Evolutionary conservation across 139 green algal genomes (phyloP).

Genomic region (Picochlorum sp.): DNA sequence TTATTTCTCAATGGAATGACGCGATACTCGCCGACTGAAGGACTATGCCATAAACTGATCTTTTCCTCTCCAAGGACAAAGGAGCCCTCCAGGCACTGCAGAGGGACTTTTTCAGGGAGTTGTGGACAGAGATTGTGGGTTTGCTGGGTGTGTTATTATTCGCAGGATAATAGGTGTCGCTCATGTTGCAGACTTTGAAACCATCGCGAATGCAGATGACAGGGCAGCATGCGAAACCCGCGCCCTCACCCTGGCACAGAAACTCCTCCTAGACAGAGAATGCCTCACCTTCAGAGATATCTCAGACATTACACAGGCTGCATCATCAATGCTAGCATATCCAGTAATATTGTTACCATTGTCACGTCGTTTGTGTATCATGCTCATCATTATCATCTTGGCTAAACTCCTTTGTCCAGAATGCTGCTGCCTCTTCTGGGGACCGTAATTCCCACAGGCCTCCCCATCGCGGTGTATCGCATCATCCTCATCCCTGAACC

Average conservation of each 20-base stretch:
- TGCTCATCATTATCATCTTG: too few relatives aligned
- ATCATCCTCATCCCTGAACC: conserved; percentile 19
- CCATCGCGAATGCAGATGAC: conserved; percentile 51
- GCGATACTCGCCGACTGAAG: conserved; percentile 12
- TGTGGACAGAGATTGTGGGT: conserved; percentile 62
- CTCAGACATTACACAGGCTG: too few relatives aligned
- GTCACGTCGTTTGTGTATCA: too few relatives aligned
- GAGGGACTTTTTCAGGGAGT: conserved; percentile 55
- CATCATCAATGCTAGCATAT: too few relatives aligned
- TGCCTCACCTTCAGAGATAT: not conserved
- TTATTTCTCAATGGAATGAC: conserved; percentile 54
- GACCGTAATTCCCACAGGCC: conserved; percentile 30
- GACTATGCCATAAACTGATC: conserved; percentile 36
- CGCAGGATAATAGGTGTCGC: conserved; percentile 87
- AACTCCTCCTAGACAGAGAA: conserved; percentile 40
- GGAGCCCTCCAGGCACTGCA: conserved; percentile 37
- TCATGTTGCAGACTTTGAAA: conserved; percentile 86
- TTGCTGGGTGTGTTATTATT: conserved; percentile 64
- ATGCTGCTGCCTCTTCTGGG: conserved; percentile 16
- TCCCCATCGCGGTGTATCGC: conserved; percentile 2
- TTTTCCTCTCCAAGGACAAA: conserved; percentile 16
- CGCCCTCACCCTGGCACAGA: conserved; percentile 63
- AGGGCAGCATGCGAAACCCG: conserved; percentile 67
- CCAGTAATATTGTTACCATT: too few relatives aligned
- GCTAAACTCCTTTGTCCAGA: conserved; percentile 29